Percentiles rank a stretch among this genome's conserved stretches.
Evolutionary conservation across 495 filamentous ascomycete genomes (phyloP).

Genomic region (Rhizodiscina lignyota): DNA sequence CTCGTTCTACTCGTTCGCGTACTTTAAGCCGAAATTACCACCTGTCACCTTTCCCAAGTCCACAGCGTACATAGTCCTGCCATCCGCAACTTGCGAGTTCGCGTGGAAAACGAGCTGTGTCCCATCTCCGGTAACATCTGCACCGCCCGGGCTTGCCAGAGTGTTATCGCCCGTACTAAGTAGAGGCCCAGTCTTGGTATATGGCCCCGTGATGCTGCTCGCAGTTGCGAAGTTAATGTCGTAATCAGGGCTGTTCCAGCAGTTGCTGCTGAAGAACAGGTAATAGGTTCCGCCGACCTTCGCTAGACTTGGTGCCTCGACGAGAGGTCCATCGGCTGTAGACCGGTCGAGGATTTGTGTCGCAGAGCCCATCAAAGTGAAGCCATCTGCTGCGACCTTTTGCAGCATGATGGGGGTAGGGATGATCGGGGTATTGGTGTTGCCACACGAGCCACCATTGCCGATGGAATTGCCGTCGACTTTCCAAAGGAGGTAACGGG

Average conservation of each 20-base stretch:
- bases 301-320: slow-evolving; percentile 11
- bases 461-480: slow-evolving; percentile 8
- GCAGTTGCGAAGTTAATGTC: slow-evolving; percentile 10
- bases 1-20: too few species aligned
- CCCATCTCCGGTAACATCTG: background rate
- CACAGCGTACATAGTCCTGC: background rate
- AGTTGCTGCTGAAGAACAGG: slow-evolving; percentile 11
- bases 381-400: slow-evolving; percentile 6
- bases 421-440: slow-evolving; percentile 5
- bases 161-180: slow-evolving; percentile 7
- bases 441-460: slow-evolving; percentile 7
- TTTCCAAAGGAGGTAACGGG: slow-evolving; percentile 22
- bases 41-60: too few species aligned
- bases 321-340: slow-evolving; percentile 9
- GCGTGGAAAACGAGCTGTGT: background rate
- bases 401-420: slow-evolving; percentile 13
- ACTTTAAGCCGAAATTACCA: too few species aligned
- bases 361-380: slow-evolving; percentile 2
- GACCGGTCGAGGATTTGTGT: slow-evolving; percentile 7
- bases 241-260: slow-evolving; percentile 5
- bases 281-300: slow-evolving; percentile 5
- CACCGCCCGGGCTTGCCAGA: slow-evolving; percentile 9
- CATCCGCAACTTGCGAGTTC: background rate
- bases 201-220: slow-evolving; percentile 7
- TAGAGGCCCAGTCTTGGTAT: slow-evolving; percentile 3